These are phyloP conservation scores for Amanita pallidorosea DNA, from an alignment of 768 basidiomycete genomes.

Conservation along the genomic window DNA sequence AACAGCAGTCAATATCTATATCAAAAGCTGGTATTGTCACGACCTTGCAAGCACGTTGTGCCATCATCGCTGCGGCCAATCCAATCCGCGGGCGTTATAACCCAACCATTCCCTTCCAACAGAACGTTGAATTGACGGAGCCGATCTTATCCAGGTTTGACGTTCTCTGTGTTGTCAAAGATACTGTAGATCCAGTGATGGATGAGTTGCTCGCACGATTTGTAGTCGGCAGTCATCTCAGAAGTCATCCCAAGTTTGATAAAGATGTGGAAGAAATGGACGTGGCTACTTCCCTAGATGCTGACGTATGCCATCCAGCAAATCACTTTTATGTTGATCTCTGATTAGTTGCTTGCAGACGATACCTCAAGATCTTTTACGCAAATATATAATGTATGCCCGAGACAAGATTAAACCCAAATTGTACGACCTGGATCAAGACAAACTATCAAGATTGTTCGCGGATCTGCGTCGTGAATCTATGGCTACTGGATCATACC, in stretches of 20 bases:
- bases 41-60: conserved; percentile 94
- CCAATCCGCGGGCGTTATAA: conserved; percentile 96
- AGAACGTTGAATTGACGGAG: conserved; percentile 97
- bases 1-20: conserved; percentile 98
- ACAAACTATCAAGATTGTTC: conserved; percentile 90
- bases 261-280: conserved; percentile 84
- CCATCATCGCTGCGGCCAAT: conserved; percentile 96
- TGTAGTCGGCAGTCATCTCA: conserved; percentile 93
- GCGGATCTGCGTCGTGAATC: conserved; percentile 94
- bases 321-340: conserved; percentile 1
- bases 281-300: conserved; percentile 81
- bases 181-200: conserved; percentile 91
- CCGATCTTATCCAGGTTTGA: conserved; percentile 98
- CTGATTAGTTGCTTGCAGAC: conserved; percentile 38
- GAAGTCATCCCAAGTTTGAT: conserved; percentile 92
- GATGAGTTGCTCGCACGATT: conserved; percentile 95
- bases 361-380: conserved; percentile 91
- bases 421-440: conserved; percentile 89
- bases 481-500: conserved; percentile 94
- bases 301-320: conserved; percentile 56
- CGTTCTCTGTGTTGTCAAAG: conserved; percentile 96
- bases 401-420: conserved; percentile 89
- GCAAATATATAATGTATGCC: conserved; percentile 99
- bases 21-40: conserved; percentile 99
- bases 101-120: conserved; percentile 95